Evolutionary conservation across 1,284 basidiomycete genomes (phyloP).

Genomic region (Lentinula novae-zelandiae): DNA sequence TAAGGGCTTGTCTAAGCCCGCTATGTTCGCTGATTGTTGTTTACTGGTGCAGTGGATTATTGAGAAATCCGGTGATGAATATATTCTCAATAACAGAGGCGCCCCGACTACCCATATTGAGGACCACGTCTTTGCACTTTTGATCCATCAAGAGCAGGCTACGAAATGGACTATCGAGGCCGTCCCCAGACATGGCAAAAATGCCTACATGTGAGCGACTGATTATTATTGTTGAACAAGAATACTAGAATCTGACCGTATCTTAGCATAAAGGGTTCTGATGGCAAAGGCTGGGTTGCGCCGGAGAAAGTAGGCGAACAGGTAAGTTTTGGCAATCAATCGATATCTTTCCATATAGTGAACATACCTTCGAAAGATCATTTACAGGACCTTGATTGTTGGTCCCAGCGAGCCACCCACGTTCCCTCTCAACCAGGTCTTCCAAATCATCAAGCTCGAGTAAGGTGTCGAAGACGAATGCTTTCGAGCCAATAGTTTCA

Average conservation of each 20-base stretch:
- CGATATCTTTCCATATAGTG: background rate
- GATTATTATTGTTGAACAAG: background rate
- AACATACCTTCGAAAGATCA: background rate
- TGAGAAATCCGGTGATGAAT: background rate
- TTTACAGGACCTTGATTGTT: slow-evolving; percentile 1
- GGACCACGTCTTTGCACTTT: background rate
- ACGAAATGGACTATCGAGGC: slow-evolving; percentile 5
- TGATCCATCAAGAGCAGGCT: background rate
- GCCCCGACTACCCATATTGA: slow-evolving; percentile 1
- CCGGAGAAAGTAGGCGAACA: background rate
- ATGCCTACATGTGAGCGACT: background rate
- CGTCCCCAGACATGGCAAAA: background rate
- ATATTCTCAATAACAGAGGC: background rate
- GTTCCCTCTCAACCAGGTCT: slow-evolving; percentile 2
- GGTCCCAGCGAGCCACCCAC: background rate
- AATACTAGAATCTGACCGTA: background rate
- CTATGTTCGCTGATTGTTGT: background rate
- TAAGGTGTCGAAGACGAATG: background rate
- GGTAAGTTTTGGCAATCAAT: background rate
- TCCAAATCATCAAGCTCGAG: slow-evolving; percentile 1
- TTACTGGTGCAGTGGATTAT: background rate
- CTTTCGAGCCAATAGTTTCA: too few species aligned
- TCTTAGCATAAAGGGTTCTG: background rate
- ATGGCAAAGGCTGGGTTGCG: slow-evolving; percentile 7
- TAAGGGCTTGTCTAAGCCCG: background rate